Percentiles rank a stretch among this genome's conserved stretches.
Evolutionary conservation across 2,329 filamentous ascomycete species (phyloP).

Genomic region (Talaromyces albobiverticillius): DNA sequence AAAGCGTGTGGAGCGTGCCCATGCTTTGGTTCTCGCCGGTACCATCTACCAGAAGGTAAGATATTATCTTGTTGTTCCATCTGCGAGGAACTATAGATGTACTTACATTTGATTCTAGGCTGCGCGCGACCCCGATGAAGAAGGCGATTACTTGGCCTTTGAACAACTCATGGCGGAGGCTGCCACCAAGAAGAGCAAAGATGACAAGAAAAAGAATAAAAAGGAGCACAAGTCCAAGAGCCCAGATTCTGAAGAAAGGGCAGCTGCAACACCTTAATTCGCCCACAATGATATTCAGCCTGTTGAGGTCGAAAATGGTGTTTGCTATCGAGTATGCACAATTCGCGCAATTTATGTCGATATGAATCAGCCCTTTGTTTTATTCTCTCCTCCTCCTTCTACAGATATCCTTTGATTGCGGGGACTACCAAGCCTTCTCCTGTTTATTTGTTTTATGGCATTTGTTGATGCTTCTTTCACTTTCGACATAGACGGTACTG

Average conservation of each 20-base stretch:
- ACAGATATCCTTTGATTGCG: slow-evolving; percentile 10
- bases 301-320: background rate
- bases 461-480: background rate
- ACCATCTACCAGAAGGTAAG: slow-evolving; percentile 83
- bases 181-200: slow-evolving; percentile 85
- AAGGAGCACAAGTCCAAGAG: slow-evolving; percentile 46
- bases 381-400: too few relatives aligned
- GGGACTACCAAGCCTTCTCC: background rate
- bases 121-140: slow-evolving; percentile 85
- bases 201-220: slow-evolving; percentile 68
- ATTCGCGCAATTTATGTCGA: slow-evolving; percentile 6
- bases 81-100: slow-evolving; percentile 15
- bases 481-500: slow-evolving; percentile 9
- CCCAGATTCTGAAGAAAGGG: slow-evolving; percentile 4
- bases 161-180: slow-evolving; percentile 97
- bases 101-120: slow-evolving; percentile 54
- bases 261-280: background rate
- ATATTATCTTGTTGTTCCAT: background rate
- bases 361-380: slow-evolving; percentile 9
- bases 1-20: slow-evolving; percentile 87
- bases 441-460: background rate
- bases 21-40: slow-evolving; percentile 83
- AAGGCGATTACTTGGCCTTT: slow-evolving; percentile 98
- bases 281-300: background rate
- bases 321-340: background rate